phyloP scores from a whole-genome alignment of 257 asterid species.

The Dorcoceras hygrometricum region DNA sequence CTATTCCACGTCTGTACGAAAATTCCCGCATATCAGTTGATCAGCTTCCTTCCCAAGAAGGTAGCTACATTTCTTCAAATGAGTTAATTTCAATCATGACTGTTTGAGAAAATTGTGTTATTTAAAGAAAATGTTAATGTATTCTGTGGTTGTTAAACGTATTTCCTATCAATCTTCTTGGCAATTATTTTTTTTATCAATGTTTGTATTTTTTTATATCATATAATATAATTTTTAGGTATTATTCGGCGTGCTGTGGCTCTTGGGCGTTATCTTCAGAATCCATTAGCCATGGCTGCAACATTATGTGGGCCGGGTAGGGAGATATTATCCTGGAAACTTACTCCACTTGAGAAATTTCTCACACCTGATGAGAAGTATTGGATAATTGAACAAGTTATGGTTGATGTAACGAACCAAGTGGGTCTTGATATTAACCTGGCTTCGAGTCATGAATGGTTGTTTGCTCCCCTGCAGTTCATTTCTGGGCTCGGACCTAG shows the following conservation, averaged over 20 bases:
- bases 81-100: constrained; percentile 2
- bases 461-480: constrained; percentile 90
- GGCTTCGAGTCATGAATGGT: constrained; percentile 83
- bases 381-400: constrained; percentile 77
- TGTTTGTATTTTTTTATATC: not conserved
- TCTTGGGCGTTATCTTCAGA: constrained; percentile 89
- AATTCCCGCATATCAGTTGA: constrained; percentile 85
- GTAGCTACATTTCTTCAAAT: constrained; percentile 32
- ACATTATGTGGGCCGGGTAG: constrained; percentile 90
- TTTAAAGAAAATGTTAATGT: too few species aligned
- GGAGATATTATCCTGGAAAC: constrained; percentile 97
- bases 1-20: constrained; percentile 90
- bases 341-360: constrained; percentile 71
- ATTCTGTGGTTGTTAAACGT: constrained; percentile 13
- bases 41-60: constrained; percentile 94
- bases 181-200: constrained; percentile 8
- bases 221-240: constrained; percentile 40
- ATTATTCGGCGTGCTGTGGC: constrained; percentile 93
- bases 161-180: not conserved
- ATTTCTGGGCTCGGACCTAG: constrained; percentile 95
- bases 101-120: constrained; percentile 14
- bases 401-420: constrained; percentile 92
- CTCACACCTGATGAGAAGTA: constrained; percentile 96
- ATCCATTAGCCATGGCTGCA: constrained; percentile 88
- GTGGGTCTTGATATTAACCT: constrained; percentile 81